Conservation (phyloP, 2,329 filamentous ascomycete species). For the Colletotrichum karsti region DNA sequence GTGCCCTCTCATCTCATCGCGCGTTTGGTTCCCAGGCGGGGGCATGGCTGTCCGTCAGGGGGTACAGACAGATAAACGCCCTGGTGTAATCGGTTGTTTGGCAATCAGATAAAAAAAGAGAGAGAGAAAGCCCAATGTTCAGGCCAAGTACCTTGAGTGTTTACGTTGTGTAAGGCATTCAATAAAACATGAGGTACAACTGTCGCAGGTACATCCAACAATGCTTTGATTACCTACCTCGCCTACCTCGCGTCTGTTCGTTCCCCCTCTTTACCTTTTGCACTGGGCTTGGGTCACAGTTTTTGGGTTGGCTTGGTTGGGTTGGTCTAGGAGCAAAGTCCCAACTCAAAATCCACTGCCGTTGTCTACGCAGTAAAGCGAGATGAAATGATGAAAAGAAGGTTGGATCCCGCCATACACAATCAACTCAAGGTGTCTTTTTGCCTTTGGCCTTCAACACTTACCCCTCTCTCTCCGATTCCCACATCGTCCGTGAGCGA, state of each 20-base stretch:
- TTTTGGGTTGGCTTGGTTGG: constrained; percentile 3
- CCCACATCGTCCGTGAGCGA: neutral
- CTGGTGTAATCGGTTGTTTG: constrained; percentile 8
- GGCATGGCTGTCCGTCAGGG: neutral
- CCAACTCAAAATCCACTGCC: constrained; percentile 10
- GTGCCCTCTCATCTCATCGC: neutral
- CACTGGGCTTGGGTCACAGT: neutral
- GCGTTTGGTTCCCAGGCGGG: neutral
- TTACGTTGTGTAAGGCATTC: neutral
- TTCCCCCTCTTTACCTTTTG: neutral
- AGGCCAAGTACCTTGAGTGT: neutral
- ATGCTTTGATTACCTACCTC: neutral
- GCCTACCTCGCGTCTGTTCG: constrained; percentile 3
- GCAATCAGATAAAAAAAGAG: neutral
- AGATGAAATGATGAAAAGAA: neutral
- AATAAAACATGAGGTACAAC: neutral
- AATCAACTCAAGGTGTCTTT: neutral
- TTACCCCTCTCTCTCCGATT: neutral
- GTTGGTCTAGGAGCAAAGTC: neutral
- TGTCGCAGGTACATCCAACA: neutral
- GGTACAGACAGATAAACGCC: neutral
- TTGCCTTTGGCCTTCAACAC: too few relatives aligned
- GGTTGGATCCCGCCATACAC: neutral
- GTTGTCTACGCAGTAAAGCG: neutral
- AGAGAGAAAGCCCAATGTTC: neutral